phyloP scores from a whole-genome alignment of 306 rosid genomes.

The Casuarina equisetifolia region DNA sequence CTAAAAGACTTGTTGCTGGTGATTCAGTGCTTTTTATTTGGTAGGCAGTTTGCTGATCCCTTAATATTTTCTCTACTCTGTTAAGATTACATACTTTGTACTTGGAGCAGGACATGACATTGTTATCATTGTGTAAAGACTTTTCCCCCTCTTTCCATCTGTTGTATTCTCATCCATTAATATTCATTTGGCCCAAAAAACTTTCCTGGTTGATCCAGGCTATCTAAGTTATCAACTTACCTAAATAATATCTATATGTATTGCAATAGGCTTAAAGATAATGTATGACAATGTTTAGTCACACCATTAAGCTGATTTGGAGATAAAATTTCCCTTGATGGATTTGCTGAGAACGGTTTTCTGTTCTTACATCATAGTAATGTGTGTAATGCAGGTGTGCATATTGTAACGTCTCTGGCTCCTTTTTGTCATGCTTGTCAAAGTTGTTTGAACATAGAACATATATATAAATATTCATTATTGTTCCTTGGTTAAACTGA shows the following conservation, averaged over 20 bases:
- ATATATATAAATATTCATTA: not conserved
- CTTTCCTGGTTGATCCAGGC: slow-evolving; percentile 17
- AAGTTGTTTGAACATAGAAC: not conserved
- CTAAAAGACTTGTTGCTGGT: slow-evolving; percentile 95
- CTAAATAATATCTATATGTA: slow-evolving; percentile 14
- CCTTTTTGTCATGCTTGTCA: not conserved
- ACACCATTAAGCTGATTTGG: not conserved
- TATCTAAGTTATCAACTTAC: slow-evolving; percentile 7
- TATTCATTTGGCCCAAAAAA: not conserved
- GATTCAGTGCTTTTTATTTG: slow-evolving; percentile 97
- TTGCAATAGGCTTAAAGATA: not conserved
- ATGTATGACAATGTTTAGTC: slow-evolving; percentile 8
- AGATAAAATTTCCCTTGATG: slow-evolving; percentile 16
- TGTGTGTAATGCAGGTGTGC: not conserved
- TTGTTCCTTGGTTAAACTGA: slow-evolving; percentile 11
- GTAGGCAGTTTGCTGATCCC: slow-evolving; percentile 41
- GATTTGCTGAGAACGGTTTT: slow-evolving; percentile 8
- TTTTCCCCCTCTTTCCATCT: not conserved
- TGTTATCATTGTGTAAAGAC: too few relatives aligned
- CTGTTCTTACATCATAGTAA: not conserved
- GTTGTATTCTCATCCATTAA: slow-evolving; percentile 4
- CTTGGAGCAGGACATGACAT: slow-evolving; percentile 1
- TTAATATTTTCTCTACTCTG: not conserved
- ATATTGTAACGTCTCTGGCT: not conserved
- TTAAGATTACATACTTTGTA: not conserved